Conservation (phyloP, 148 eudicot species). For the Rhododendron ovatum region DNA sequence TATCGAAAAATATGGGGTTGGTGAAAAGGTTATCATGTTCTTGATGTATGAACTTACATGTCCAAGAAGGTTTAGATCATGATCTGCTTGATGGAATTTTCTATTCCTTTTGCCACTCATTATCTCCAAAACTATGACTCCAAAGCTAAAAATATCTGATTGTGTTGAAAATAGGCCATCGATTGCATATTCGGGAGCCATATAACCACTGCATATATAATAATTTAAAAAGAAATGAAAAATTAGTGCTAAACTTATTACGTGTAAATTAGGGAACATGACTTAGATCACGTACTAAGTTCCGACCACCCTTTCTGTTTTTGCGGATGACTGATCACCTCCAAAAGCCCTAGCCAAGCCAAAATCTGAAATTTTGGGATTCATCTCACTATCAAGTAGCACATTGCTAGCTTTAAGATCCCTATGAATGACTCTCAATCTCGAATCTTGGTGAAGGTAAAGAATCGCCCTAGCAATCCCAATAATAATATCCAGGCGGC, state of each 20-base stretch:
- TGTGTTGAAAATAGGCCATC: constrained; percentile 30
- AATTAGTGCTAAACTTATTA: background rate
- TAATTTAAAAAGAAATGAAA: background rate
- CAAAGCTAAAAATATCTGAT: constrained; percentile 9
- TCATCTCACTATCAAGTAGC: no score
- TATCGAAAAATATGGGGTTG: no score
- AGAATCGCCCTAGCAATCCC: no score
- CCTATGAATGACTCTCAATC: no score
- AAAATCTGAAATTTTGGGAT: no score
- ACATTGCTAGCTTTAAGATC: no score
- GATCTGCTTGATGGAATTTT: background rate
- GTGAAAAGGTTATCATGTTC: background rate
- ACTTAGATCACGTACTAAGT: constrained; percentile 1
- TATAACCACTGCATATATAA: constrained; percentile 28
- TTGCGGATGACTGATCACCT: no score
- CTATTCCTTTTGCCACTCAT: background rate
- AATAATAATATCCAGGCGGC: no score
- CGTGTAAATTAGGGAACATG: background rate
- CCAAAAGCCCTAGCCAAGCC: no score
- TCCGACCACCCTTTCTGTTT: constrained; percentile 2
- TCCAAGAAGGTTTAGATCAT: constrained; percentile 10
- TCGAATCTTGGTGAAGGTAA: no score
- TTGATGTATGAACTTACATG: constrained; percentile 10
- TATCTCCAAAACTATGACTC: constrained; percentile 9
- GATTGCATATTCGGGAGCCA: constrained; percentile 7